phyloP scores from a whole-genome alignment of 257 asterid genomes.

The Solanum rostratum region DNA sequence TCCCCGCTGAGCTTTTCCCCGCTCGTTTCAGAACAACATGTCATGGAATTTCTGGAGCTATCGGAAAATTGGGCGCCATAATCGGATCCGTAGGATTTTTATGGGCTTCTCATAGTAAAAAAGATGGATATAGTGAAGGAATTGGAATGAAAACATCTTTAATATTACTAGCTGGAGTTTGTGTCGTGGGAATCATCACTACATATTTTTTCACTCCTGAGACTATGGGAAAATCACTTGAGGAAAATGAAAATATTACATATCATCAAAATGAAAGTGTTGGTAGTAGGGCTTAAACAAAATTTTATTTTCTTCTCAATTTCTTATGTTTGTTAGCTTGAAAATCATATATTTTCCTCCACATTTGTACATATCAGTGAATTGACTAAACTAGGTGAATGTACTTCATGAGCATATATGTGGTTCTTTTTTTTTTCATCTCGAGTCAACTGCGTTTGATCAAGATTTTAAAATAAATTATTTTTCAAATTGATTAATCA shows the following conservation, averaged over 20 bases:
- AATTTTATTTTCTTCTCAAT: neutral
- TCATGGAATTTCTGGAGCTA: conserved; percentile 41
- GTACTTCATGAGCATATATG: neutral
- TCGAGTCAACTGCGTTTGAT: too few relatives aligned
- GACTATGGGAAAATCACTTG: conserved; percentile 45
- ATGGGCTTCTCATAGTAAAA: conserved; percentile 22
- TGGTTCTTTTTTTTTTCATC: too few relatives aligned
- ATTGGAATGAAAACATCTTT: conserved; percentile 26
- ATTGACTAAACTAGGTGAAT: neutral
- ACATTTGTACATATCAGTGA: neutral
- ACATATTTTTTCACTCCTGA: conserved; percentile 31
- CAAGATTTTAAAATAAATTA: too few relatives aligned
- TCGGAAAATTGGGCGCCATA: conserved; percentile 36
- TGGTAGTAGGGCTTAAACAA: neutral
- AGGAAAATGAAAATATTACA: conserved; percentile 32
- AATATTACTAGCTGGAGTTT: conserved; percentile 32
- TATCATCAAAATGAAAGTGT: neutral
- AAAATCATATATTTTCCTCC: neutral
- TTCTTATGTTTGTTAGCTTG: neutral
- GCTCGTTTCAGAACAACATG: conserved; percentile 48
- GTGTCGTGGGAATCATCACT: conserved; percentile 18
- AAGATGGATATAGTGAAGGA: conserved; percentile 6
- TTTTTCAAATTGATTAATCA: too few relatives aligned
- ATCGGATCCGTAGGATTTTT: conserved; percentile 33
- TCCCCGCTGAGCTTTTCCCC: conserved; percentile 54